Percentiles rank a stretch among this genome's conserved stretches.
Evolutionary conservation across 805 yeast genomes (phyloP).

Genomic region (Kazachstania bromeliacearum): DNA sequence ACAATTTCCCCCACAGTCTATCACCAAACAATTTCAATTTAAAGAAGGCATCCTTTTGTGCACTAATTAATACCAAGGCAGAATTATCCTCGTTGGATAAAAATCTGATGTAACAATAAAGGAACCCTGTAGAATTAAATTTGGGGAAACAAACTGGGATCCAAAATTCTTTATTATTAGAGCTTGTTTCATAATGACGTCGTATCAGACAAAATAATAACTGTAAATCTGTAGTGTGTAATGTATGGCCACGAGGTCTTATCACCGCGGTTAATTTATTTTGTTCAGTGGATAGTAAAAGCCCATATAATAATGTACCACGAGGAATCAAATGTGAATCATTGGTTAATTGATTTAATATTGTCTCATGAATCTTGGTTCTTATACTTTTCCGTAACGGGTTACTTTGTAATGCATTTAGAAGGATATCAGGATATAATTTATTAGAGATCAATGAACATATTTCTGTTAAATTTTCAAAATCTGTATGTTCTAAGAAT

Average conservation of each 20-base stretch:
- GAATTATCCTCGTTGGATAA: conserved; percentile 31
- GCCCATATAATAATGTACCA: conserved; percentile 60
- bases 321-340: conserved; percentile 29
- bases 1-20: conserved; percentile 38
- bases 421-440: conserved; percentile 48
- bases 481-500: conserved; percentile 65
- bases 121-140: conserved; percentile 80
- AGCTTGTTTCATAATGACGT: conserved; percentile 29
- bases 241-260: conserved; percentile 67
- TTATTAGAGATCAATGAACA: conserved; percentile 41
- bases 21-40: conserved; percentile 57
- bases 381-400: conserved; percentile 51
- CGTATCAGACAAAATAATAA: conserved; percentile 62
- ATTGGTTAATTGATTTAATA: conserved; percentile 16
- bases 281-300: conserved; percentile 49
- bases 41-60: conserved; percentile 68
- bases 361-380: conserved; percentile 34
- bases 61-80: conserved; percentile 38
- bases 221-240: conserved; percentile 76
- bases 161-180: conserved; percentile 70
- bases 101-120: conserved; percentile 70
- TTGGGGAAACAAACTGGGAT: conserved; percentile 86
- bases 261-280: conserved; percentile 59
- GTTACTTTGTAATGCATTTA: conserved; percentile 59
- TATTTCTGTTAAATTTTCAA: conserved; percentile 57